Base-by-base conservation (phyloP, 768 basidiomycete genomes). In the Suillus brevipes region DNA sequence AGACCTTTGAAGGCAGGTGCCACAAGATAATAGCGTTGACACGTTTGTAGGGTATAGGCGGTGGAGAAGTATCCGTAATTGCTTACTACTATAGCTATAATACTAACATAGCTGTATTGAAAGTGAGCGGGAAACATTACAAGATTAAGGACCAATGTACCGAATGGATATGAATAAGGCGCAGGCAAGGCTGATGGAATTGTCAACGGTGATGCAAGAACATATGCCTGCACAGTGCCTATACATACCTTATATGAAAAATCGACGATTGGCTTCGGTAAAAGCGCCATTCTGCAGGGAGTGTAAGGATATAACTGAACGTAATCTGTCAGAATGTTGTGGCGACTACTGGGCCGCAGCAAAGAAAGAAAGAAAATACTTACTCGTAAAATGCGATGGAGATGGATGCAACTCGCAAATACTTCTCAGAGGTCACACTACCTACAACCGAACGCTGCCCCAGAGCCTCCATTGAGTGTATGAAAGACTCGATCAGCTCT, bases 1-100 rank as follows among this genome's bases (percentile, higher is more conserved):
- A 28, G 50, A 86, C 89, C 88, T 84, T 90, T 90, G 73, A 89
- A 85, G 18, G 81, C 71, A 20, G 89, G 85, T 1, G 86, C 79
- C 18, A 84, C 67, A 16, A 86, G 74, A 73, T 78, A 86, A 71
- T 84, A 90, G 4, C 68, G 74, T 2, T 65, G 58, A 74, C 89
- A 91, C 36, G 77, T 70, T 18, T 71, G 70, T 16, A 64, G n/a
- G 3, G 85, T 83, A 70, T 89, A 90, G 18, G 74, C 57, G 16
- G 71, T 70, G 65, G 80, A 80, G 72, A 90, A 89, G 70, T 85
- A 88, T 14, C 87, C 87, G 64, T 84, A 80, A 72, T 83, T 88
- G 68, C 83, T 85, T 58, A 86, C 62, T 7, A 79, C 74, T 65
- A 89, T 78, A 45, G 79, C 78, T 6, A 78, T 20, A 37, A 88